Evolutionary conservation across 1,284 basidiomycete species (phyloP), one percentile per base, ranked within the genome.

Genomic region (Xerocomus minutiporus): DNA sequence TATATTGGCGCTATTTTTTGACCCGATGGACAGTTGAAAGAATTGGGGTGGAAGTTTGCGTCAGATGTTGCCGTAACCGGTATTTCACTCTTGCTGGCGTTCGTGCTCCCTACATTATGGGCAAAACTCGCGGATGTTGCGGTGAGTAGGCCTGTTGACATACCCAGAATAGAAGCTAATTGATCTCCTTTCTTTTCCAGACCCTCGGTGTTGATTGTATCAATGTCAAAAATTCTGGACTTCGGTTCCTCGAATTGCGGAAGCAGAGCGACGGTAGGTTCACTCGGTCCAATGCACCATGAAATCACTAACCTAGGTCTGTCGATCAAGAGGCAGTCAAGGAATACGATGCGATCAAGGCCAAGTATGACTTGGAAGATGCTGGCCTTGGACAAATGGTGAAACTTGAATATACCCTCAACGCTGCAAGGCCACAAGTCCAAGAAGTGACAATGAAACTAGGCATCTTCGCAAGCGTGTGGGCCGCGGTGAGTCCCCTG

Each of bases 381-480:
- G 54, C 40, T 25, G 43, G 50, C 26, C 52, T 61, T 8, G 31
- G n/a, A 17, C 48, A 49, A 15, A 49, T 49, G 38, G 8, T 41
- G 36, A 41, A 40, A 20, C 38, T 51, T n/a, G 50, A 51, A 20
- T 9, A 17, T 17, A 40, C 29, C 8, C 48, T 61, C 5, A 46
- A 46, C 8, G 40, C 53, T 5, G 36, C 61, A 8, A 47, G 48
- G 15, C 59, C 59, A 13, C 53, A 63, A 41, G 48, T 61, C 34
- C 57, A 60, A 25, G 60, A 61, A 5, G 52, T 61, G 35, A 60
- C 57, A 2, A 43, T 9, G 20, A 61, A 57, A 25, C 48, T 61
- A 1, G 59, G 60, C 0, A 45, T 62, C 1, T 62, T 61, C 38
- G 57, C 50, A 15, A 52, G 31, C 1, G 60, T 60, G 5, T 64